phyloP scores from a whole-genome alignment of 2,329 filamentous ascomycete species.

The Arthroderma uncinatum region DNA sequence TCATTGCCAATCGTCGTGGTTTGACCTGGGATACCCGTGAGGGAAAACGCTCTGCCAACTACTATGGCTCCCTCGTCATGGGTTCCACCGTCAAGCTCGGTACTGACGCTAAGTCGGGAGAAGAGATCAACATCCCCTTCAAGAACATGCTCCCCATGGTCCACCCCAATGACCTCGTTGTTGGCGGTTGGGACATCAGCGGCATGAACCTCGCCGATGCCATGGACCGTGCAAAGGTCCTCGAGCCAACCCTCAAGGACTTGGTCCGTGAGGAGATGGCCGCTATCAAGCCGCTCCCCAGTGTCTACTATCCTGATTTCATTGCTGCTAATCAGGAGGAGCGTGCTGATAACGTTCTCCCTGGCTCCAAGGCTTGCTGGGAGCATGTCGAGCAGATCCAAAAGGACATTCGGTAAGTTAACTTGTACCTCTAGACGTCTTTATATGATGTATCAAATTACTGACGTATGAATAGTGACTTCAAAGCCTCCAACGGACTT shows the following conservation, averaged over 20 bases:
- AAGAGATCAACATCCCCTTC: conserved; percentile 94
- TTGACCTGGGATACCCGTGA: conserved; percentile 91
- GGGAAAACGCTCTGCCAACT: conserved; percentile 75
- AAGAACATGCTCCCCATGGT: conserved; percentile 91
- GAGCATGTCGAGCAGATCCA: conserved; percentile 89
- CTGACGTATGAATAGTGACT: conserved; percentile 48
- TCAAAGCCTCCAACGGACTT: conserved; percentile 72
- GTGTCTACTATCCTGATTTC: conserved; percentile 98
- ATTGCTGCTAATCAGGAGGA: conserved; percentile 98
- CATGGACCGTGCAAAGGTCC: conserved; percentile 91
- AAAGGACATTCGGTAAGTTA: conserved; percentile 67
- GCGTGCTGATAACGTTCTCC: conserved; percentile 80
- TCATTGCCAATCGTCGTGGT: conserved; percentile 82
- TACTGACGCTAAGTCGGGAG: conserved; percentile 66
- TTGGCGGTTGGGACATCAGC: conserved; percentile 98
- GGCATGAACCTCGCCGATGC: conserved; percentile 74
- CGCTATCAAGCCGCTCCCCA: conserved; percentile 75
- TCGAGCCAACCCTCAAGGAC: conserved; percentile 87
- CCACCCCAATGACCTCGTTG: conserved; percentile 86
- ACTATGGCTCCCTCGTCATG: conserved; percentile 98
- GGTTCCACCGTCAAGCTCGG: conserved; percentile 94
- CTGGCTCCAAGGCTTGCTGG: conserved; percentile 70
- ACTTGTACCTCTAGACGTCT: background rate
- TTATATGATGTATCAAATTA: background rate
- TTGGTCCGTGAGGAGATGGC: conserved; percentile 89